Base-by-base conservation (phyloP, 768 basidiomycete genomes). In the Amylocystis lapponica region DNA sequence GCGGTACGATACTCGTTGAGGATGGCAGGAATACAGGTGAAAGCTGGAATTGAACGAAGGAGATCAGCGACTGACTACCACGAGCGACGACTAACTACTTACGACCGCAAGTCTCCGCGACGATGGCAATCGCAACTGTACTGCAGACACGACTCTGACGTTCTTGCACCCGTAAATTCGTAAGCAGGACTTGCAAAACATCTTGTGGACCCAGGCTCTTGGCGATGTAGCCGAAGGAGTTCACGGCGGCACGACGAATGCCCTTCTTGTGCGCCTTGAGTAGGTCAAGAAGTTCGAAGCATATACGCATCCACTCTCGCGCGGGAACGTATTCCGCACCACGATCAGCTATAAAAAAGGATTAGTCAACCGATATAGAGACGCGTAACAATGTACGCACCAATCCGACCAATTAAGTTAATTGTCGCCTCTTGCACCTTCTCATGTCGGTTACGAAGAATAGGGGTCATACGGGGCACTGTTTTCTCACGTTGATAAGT, bases 381-480 rank as follows among this genome's bases (percentile, higher is more conserved):
- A 20, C 2, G 5, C 25, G 21, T 31, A n/a, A 31, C 16, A 29
- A 4, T 9, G 16, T 27, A 52, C 67, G 50, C 19, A 77, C 83
- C 72, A 53, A 99, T 98, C 66, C 95, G 95, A 53, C 96, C 96
- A 53, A 99, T 98, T 70, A 99, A 77, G 69, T 99, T 99, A 70
- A 99, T 99, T 2, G 94, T 97, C 0, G 96, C 91, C 64, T 99
- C 96, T 62, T 99, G 96, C 53, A 99, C 96, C 61, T 99, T 99
- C 63, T 99, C 96, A 60, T 99, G 96, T 62, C 96, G 79, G 64
- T 99, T 99, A 53, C 96, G 85, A 32, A 99, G 75, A 67, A 99
- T 99, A n/a, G 96, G 96, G 1, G 96, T 99, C 95, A 99, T 98
- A 45, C 96, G 90, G 19, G 96, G 96, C 29, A 99, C 92, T 97